These are phyloP conservation scores for Asterochloris sp. DNA, from an alignment of 139 green algal species.

Conservation along the genomic window DNA sequence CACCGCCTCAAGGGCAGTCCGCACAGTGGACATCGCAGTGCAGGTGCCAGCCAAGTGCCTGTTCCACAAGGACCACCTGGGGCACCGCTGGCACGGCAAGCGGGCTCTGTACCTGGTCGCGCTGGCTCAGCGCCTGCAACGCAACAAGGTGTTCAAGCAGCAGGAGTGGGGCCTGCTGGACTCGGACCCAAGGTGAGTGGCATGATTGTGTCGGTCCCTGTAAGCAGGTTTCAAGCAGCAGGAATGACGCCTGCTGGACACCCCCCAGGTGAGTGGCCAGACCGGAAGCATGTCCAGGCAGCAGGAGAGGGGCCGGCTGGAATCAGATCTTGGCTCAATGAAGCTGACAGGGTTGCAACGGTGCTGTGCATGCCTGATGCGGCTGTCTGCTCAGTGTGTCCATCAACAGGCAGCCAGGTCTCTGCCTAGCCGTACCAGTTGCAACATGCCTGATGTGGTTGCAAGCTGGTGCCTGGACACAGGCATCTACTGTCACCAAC, in stretches of 20 bases:
- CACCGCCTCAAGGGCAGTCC: slow-evolving; percentile 6
- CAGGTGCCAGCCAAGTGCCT: slow-evolving; percentile 60
- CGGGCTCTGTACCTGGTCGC: slow-evolving; percentile 58
- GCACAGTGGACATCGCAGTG: slow-evolving; percentile 58
- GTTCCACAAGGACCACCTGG: slow-evolving; percentile 67
- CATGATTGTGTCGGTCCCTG: background rate
- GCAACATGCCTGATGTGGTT: too few species aligned
- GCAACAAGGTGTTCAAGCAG: slow-evolving; percentile 18
- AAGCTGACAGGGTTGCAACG: background rate
- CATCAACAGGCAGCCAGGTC: background rate
- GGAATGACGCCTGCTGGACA: background rate
- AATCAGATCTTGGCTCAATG: background rate
- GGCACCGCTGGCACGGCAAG: slow-evolving; percentile 70
- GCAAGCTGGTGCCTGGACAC: too few species aligned
- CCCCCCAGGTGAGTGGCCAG: background rate
- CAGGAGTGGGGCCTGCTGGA: slow-evolving; percentile 35
- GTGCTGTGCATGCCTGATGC: background rate
- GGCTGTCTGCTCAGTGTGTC: background rate
- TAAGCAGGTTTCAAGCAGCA: background rate
- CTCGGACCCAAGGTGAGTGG: slow-evolving; percentile 35
- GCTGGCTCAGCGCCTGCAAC: slow-evolving; percentile 34
- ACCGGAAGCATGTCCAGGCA: background rate
- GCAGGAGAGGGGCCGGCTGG: background rate
- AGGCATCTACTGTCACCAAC: too few species aligned
- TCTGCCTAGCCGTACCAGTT: background rate